Conservation (phyloP, 2,329 filamentous ascomycete genomes). For the Phaeosphaeriaceae sp. region DNA sequence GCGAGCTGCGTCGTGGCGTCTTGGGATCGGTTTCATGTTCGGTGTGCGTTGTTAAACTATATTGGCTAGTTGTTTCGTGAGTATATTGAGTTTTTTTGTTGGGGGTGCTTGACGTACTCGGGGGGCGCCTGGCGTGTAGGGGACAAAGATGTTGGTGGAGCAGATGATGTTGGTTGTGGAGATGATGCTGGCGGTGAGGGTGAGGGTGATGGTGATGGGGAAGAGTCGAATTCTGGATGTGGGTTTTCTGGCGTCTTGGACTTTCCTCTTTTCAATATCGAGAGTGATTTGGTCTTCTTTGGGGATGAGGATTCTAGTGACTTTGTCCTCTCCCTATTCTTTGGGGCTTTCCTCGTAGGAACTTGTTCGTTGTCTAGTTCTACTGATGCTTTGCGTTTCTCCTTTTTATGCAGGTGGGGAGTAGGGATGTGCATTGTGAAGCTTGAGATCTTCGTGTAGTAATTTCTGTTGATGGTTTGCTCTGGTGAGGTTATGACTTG, state of each 20-base stretch:
- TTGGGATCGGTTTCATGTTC: background rate
- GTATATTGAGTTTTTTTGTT: no score
- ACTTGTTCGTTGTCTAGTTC: background rate
- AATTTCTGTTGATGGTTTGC: no score
- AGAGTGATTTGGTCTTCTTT: no score
- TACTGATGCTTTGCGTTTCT: slow-evolving; percentile 4
- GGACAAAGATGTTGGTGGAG: background rate
- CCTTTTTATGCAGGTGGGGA: background rate
- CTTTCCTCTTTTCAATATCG: no score
- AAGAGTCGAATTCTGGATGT: background rate
- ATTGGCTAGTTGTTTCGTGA: no score
- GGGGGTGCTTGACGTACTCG: no score
- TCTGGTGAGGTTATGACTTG: no score
- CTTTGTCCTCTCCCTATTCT: no score
- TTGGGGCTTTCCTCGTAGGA: background rate
- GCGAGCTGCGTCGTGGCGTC: slow-evolving; percentile 3
- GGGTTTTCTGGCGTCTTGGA: background rate
- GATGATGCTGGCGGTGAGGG: background rate
- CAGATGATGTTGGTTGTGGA: background rate
- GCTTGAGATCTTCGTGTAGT: no score
- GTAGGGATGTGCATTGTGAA: slow-evolving; percentile 1
- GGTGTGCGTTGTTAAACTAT: no score
- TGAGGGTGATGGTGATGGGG: background rate
- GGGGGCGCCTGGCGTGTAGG: no score
- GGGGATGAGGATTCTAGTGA: no score